A percentile compares a stretch with the other conserved stretches of the same genome.
phyloP scores from a whole-genome alignment of 768 basidiomycete species.

The Harrya chromipes region DNA sequence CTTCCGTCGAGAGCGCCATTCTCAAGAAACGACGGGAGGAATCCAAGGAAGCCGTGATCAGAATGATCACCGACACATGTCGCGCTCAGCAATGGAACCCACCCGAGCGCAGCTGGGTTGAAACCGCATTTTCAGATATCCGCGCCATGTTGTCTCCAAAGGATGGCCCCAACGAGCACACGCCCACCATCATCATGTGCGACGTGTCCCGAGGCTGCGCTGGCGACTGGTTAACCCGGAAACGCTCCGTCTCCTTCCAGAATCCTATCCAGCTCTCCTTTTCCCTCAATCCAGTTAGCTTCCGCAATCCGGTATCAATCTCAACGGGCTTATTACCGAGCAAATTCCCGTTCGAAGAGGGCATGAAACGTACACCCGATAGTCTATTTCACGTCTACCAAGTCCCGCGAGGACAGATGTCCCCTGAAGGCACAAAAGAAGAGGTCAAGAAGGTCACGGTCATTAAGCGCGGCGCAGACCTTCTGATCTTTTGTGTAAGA shows the following conservation, averaged over 20 bases:
- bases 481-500: conserved; percentile 25
- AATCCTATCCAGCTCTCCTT: conserved; percentile 18
- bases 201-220: conserved; percentile 9
- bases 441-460: conserved; percentile 3
- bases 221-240: conserved; percentile 2
- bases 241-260: conserved; percentile 23
- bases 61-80: conserved; percentile 20
- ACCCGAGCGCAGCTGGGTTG: conserved; percentile 24
- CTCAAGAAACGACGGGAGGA: conserved; percentile 18
- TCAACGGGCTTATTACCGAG: conserved; percentile 9
- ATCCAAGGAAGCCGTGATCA: conserved; percentile 22
- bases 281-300: conserved; percentile 10
- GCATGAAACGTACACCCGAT: conserved; percentile 5
- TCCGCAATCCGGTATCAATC: conserved; percentile 23
- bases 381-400: conserved; percentile 23
- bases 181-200: conserved; percentile 25
- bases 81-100: conserved; percentile 27
- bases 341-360: conserved; percentile 22
- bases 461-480: conserved; percentile 24
- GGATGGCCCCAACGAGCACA: background rate
- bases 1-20: conserved; percentile 4
- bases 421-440: conserved; percentile 3
- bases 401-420: conserved; percentile 7
- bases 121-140: conserved; percentile 26
- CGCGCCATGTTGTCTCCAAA: conserved; percentile 22